Percentiles rank a stretch among this genome's conserved stretches.
Conservation (phyloP, 139 green algal genomes). For the Coelastrella sp. region DNA sequence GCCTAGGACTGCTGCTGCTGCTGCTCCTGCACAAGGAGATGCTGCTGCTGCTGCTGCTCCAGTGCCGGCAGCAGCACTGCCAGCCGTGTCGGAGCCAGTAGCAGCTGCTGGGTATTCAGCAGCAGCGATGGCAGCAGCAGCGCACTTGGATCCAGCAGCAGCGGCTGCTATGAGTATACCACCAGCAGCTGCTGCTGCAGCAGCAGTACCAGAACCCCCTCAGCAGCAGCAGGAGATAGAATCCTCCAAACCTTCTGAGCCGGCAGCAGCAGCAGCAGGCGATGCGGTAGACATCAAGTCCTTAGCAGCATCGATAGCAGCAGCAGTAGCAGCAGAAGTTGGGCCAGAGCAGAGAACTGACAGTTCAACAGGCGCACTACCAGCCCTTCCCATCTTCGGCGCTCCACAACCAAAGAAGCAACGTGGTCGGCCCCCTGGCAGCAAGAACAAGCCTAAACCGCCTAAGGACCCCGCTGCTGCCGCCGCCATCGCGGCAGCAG, state of each 20-base stretch:
- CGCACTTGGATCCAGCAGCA: neutral
- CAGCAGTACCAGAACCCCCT: neutral
- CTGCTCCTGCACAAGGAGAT: neutral
- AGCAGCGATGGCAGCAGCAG: neutral
- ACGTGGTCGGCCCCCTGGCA: neutral
- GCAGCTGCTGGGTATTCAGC: neutral
- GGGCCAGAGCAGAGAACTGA: neutral
- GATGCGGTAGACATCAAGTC: conserved; percentile 24
- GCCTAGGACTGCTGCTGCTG: neutral
- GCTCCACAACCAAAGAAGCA: neutral
- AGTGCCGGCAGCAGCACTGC: conserved; percentile 18
- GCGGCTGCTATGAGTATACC: neutral
- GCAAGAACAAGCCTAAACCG: neutral
- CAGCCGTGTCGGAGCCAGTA: neutral
- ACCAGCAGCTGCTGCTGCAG: neutral
- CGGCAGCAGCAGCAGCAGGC: neutral
- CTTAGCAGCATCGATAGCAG: conserved; percentile 38
- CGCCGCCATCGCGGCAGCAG: conserved; percentile 9
- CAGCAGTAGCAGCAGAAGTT: conserved; percentile 33
- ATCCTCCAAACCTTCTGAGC: neutral
- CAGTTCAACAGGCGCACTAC: neutral
- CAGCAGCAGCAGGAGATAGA: neutral
- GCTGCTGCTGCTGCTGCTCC: neutral
- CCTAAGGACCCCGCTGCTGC: neutral
- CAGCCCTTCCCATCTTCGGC: neutral